phyloP scores from a whole-genome alignment of 352 stramenopile genomes.

The Pythium volutum region DNA sequence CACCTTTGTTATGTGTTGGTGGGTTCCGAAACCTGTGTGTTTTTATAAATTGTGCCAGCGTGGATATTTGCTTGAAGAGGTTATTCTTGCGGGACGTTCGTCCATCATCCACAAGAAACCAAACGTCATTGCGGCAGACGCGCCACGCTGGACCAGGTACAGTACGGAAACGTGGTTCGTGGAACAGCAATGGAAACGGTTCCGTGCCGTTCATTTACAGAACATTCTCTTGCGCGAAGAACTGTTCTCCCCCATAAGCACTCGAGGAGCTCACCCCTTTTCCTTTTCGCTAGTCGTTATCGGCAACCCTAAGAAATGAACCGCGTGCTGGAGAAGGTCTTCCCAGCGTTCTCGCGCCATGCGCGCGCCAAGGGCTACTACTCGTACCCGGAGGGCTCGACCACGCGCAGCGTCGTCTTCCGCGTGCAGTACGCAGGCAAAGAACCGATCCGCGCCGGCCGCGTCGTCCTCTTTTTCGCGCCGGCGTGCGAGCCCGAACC shows the following conservation, averaged over 20 bases:
- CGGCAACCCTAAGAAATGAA: constrained; percentile 38
- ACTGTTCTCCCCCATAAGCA: neutral
- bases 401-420: constrained; percentile 48
- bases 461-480: constrained; percentile 67
- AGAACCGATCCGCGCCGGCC: constrained; percentile 35
- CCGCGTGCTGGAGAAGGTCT: constrained; percentile 65
- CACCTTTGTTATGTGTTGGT: constrained; percentile 1
- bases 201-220: too few species aligned
- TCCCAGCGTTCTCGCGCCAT: constrained; percentile 54
- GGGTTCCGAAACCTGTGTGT: neutral
- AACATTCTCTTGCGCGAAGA: neutral
- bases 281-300: constrained; percentile 2
- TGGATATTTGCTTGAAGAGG: constrained; percentile 1
- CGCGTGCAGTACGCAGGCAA: constrained; percentile 41
- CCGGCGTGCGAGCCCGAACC: constrained; percentile 36
- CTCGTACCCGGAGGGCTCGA: constrained; percentile 55
- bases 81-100: constrained; percentile 1
- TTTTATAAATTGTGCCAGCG: neutral
- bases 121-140: neutral
- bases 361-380: constrained; percentile 44
- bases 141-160: neutral
- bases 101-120: constrained; percentile 1
- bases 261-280: neutral
- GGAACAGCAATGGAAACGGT: too few species aligned
- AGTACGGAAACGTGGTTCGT: too few species aligned